Evolutionary conservation across 495 filamentous ascomycete genomes (phyloP).

Genomic region (Neurospora sp.): DNA sequence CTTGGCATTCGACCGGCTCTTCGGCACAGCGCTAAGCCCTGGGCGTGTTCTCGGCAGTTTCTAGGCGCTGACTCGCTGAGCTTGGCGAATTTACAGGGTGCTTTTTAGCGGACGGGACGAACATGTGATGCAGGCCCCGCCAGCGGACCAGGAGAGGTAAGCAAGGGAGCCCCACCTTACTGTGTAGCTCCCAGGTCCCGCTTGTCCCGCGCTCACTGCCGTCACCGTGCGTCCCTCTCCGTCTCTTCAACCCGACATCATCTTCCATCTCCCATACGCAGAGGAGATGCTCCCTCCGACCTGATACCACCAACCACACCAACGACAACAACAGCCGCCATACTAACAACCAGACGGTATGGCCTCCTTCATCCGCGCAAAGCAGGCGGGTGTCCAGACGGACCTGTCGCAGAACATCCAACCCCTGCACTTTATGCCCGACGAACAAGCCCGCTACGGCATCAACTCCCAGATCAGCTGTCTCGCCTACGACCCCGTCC

Average conservation of each 20-base stretch:
- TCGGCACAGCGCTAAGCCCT: background rate
- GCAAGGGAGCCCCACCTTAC: background rate
- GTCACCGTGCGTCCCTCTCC: background rate
- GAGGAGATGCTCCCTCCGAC: background rate
- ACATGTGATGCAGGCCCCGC: background rate
- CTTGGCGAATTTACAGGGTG: background rate
- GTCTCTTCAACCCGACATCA: background rate
- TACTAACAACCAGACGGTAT: slow-evolving; percentile 32
- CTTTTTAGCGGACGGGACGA: background rate
- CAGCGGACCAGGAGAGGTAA: no score
- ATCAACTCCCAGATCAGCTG: slow-evolving; percentile 78
- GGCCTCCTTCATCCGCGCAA: slow-evolving; percentile 80
- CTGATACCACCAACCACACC: background rate
- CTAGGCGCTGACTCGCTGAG: background rate
- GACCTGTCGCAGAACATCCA: slow-evolving; percentile 76
- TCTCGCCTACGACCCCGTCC: slow-evolving; percentile 83
- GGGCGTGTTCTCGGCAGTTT: background rate
- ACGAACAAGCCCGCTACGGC: slow-evolving; percentile 77
- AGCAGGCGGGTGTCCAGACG: slow-evolving; percentile 84
- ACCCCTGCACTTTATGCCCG: slow-evolving; percentile 65
- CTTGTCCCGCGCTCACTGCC: background rate
- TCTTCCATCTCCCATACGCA: background rate
- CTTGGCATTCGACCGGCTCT: background rate
- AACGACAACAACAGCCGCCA: background rate
- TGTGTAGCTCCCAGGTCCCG: background rate